A percentile compares a stretch with the other conserved stretches of the same genome.
Evolutionary conservation across 2,329 filamentous ascomycete genomes (phyloP).

Genomic region (Neodidymelliopsis sp.): DNA sequence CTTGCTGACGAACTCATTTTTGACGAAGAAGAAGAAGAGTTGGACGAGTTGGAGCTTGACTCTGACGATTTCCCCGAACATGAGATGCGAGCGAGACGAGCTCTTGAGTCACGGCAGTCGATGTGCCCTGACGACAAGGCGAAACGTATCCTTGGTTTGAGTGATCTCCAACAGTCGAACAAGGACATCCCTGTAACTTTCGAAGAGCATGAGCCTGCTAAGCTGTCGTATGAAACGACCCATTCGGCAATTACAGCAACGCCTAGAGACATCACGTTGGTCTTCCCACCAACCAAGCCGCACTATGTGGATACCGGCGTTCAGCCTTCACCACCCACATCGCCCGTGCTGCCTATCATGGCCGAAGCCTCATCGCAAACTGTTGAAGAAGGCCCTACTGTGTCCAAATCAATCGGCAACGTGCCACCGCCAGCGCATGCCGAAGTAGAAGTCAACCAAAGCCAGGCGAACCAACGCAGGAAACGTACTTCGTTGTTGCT

Average conservation of each 20-base stretch:
- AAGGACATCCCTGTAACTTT: conserved; percentile 29
- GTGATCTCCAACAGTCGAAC: conserved; percentile 32
- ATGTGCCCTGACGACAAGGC: conserved; percentile 55
- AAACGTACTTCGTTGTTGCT: conserved; percentile 65
- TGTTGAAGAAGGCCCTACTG: conserved; percentile 27
- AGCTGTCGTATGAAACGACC: conserved; percentile 29
- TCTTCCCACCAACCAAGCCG: conserved; percentile 46
- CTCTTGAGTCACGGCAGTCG: conserved; percentile 52
- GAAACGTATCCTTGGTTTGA: conserved; percentile 55
- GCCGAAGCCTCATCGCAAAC: conserved; percentile 33
- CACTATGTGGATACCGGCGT: conserved; percentile 77
- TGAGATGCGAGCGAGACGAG: conserved; percentile 49
- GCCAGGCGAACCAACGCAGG: conserved; percentile 73
- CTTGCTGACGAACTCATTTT: conserved; percentile 92
- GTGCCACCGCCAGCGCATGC: conserved; percentile 20
- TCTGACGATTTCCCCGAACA: conserved; percentile 65
- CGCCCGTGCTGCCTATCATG: conserved; percentile 61
- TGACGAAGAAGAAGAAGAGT: conserved; percentile 73
- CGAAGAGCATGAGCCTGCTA: conserved; percentile 37
- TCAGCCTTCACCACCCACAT: conserved; percentile 84
- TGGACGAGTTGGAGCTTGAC: conserved; percentile 66
- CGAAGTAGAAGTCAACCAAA: conserved; percentile 75
- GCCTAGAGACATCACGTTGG: conserved; percentile 37
- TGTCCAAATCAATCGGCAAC: conserved; percentile 33
- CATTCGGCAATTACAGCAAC: conserved; percentile 34